Evolutionary conservation across 2,329 filamentous ascomycete species (phyloP).

Genomic region (Botrytis squamosa): DNA sequence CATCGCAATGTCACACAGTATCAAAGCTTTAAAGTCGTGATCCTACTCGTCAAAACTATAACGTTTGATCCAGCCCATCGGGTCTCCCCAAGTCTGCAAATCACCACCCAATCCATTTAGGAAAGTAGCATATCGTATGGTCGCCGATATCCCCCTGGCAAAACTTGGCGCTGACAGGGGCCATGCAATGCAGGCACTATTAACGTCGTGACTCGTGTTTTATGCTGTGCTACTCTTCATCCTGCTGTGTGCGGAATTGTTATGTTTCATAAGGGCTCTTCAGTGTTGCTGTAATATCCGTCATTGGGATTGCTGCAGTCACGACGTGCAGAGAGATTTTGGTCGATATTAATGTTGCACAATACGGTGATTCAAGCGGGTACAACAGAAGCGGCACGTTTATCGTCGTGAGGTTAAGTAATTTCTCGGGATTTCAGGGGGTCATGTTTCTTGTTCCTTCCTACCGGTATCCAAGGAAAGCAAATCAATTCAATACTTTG

Average conservation of each 20-base stretch:
- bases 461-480: slow-evolving; percentile 14
- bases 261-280: background rate
- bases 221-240: background rate
- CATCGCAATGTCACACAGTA: background rate
- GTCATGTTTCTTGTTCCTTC: slow-evolving; percentile 11
- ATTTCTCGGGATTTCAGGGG: slow-evolving; percentile 15
- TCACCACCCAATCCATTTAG: background rate
- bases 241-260: background rate
- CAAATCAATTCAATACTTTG: slow-evolving; percentile 10
- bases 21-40: background rate
- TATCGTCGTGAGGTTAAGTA: slow-evolving; percentile 14
- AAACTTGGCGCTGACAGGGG: slow-evolving; percentile 11
- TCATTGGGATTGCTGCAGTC: background rate
- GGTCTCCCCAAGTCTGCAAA: slow-evolving; percentile 12
- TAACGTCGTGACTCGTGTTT: slow-evolving; percentile 17
- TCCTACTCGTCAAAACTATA: slow-evolving; percentile 8
- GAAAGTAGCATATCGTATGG: slow-evolving; percentile 11
- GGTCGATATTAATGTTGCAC: background rate
- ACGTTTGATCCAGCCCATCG: slow-evolving; percentile 21
- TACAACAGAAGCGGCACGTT: slow-evolving; percentile 15
- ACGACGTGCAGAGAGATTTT: background rate
- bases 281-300: background rate
- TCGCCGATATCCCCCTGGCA: slow-evolving; percentile 19
- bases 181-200: background rate
- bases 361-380: background rate